Evolutionary conservation across 2,329 filamentous ascomycete genomes (phyloP), one percentile per base, ranked within the genome.

Genomic region (Chalaropsis ovoidea): DNA sequence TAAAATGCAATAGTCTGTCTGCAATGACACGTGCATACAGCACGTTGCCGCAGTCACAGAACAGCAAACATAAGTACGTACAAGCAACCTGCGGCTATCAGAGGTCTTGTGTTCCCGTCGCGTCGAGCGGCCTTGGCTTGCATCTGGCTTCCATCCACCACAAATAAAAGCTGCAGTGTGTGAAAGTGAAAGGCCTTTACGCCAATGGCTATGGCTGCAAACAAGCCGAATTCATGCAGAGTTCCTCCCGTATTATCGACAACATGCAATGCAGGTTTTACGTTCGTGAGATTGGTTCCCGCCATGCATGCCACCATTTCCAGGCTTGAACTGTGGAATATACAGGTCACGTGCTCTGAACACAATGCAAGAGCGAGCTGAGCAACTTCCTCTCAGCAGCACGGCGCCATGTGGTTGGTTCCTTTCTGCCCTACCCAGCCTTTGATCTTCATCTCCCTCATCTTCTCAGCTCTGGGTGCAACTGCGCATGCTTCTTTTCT

Each of bases 21-120:
- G 54, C 15, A 58, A 58, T 39, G 31, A 58, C 54, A 39, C 27
- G 31, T 58, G 27, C 54, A 39, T 58, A 35, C 13, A 52, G 47
- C 24, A 15, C n/a, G 19, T 27, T 52, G 47, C 35, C 8, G 5
- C 22, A 52, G 47, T 13, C 47, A 52, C 22, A 24, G 11, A 52
- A 27, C 22, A 52, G 47, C 47, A 49, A 49, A 49, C 13, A 49
- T 19, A 49, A 3, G 19, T 19, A 49, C 8, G 19, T 19, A 49
- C 47, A 49, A n/a, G 47, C 19, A 22, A n/a, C 11, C 22, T 49
- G 47, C 47, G n/a, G 47, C 47, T 49, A 49, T 49, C 13, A 49
- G 47, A 49, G 11, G 4, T n/a, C n/a, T 24, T 49, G 52, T 56
- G 27, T 31, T 56, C 27, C 52, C 17, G 52, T 56, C 24, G 15